Conservation (phyloP, 148 eudicot genomes). For the Nyssa sinensis region DNA sequence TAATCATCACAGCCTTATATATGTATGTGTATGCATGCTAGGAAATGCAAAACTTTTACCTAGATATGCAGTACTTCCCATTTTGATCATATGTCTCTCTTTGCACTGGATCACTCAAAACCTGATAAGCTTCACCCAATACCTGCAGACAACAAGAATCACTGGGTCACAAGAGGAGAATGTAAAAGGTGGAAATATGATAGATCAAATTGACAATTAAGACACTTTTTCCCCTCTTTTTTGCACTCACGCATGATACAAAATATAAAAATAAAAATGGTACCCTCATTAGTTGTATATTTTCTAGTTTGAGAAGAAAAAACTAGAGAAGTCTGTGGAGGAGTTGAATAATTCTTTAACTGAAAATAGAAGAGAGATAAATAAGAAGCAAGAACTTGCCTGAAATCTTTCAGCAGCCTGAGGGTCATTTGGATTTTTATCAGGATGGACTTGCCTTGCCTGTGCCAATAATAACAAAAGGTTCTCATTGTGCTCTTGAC, state of each 20-base stretch:
- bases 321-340: neutral
- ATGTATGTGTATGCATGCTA: neutral
- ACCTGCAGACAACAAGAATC: slow-evolving; percentile 35
- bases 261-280: neutral
- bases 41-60: slow-evolving; percentile 32
- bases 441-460: slow-evolving; percentile 95
- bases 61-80: slow-evolving; percentile 79
- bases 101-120: slow-evolving; percentile 78
- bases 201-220: neutral
- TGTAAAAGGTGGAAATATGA: neutral
- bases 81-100: slow-evolving; percentile 82
- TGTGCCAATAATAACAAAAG: slow-evolving; percentile 19
- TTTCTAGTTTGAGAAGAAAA: neutral
- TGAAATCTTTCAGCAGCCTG: slow-evolving; percentile 90
- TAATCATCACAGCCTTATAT: neutral
- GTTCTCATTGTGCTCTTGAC: neutral
- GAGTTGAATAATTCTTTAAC: neutral
- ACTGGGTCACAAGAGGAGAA: neutral
- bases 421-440: slow-evolving; percentile 89
- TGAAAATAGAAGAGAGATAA: neutral
- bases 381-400: slow-evolving; percentile 42
- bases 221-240: neutral
- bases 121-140: slow-evolving; percentile 94
- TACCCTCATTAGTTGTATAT: neutral
- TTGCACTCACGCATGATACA: neutral